Percentiles rank a stretch among this genome's conserved stretches.
These are phyloP conservation scores for Eucalyptus grandis DNA, from an alignment of 345 rosid species.

Conservation along the genomic window DNA sequence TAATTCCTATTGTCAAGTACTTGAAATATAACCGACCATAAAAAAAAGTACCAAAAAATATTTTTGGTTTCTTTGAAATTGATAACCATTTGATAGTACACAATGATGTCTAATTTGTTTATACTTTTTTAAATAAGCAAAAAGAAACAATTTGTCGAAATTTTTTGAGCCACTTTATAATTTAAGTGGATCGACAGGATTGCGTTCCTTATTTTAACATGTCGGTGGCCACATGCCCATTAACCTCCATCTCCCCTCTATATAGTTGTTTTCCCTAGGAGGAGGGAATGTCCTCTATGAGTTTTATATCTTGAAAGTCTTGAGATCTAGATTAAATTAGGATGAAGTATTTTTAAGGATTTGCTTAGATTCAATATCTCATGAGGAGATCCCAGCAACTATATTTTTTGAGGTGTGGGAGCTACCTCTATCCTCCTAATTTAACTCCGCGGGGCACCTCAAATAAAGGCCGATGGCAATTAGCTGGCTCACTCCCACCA, in stretches of 20 bases:
- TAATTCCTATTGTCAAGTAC: background rate
- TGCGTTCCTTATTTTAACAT: too few species aligned
- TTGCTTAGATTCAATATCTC: background rate
- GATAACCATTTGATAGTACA: background rate
- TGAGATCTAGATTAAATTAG: rapidly evolving
- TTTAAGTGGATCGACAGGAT: rapidly evolving
- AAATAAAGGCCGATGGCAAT: too few species aligned
- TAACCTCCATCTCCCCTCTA: too few species aligned
- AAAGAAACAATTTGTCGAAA: rapidly evolving
- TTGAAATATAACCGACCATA: rapidly evolving
- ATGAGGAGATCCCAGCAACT: rapidly evolving
- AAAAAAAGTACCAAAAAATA: background rate
- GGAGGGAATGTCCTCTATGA: too few species aligned
- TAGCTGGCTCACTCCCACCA: too few species aligned
- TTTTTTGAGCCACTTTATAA: too few species aligned
- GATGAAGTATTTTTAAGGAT: too few species aligned
- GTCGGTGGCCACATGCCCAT: rapidly evolving
- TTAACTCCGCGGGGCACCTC: too few species aligned
- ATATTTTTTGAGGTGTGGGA: too few species aligned
- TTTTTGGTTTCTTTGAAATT: background rate
- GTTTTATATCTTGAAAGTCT: too few species aligned
- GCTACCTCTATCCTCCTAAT: too few species aligned
- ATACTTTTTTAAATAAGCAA: background rate
- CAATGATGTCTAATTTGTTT: background rate
- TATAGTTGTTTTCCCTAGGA: too few species aligned